Evolutionary conservation across 306 rosid genomes (phyloP).

Genomic region (Trifolium repens): DNA sequence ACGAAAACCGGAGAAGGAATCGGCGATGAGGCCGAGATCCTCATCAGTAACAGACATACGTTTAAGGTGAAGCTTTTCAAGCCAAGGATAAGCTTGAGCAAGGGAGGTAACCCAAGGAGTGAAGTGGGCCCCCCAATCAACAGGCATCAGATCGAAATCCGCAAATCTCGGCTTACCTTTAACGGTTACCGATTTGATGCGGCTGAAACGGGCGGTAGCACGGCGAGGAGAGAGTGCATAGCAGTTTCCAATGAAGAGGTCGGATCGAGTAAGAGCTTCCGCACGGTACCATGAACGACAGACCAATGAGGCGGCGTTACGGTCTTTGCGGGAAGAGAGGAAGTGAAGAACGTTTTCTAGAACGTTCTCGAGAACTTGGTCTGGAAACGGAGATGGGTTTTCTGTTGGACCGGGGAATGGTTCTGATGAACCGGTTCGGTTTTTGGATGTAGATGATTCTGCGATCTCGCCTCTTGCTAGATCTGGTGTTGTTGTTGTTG

Average conservation of each 20-base stretch:
- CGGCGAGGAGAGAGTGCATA: conserved; percentile 75
- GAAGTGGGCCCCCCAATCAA: conserved; percentile 81
- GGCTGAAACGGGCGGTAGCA: conserved; percentile 61
- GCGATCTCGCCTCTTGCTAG: conserved; percentile 53
- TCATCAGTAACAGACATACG: conserved; percentile 76
- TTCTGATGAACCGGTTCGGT: conserved; percentile 54
- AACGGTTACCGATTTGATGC: conserved; percentile 61
- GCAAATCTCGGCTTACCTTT: conserved; percentile 92
- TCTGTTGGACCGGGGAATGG: conserved; percentile 45
- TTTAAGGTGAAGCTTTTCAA: conserved; percentile 78
- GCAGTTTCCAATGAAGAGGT: conserved; percentile 92
- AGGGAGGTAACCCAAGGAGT: conserved; percentile 66
- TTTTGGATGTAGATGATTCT: conserved; percentile 51
- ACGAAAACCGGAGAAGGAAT: conserved; percentile 59
- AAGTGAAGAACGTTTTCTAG: conserved; percentile 94
- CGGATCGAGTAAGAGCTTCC: conserved; percentile 92
- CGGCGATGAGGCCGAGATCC: conserved; percentile 61
- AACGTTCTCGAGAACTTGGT: conserved; percentile 88
- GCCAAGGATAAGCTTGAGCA: conserved; percentile 79
- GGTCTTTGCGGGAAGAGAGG: conserved; percentile 76
- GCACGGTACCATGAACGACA: conserved; percentile 90
- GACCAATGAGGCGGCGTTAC: conserved; percentile 94
- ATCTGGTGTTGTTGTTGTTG: conserved; percentile 63
- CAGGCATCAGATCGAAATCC: conserved; percentile 87
- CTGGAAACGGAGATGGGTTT: conserved; percentile 56